Percentiles rank a stretch among this genome's conserved stretches.
These are phyloP conservation scores for Nakazawaea wyomingensis DNA, from an alignment of 805 yeast genomes.

Conservation along the genomic window DNA sequence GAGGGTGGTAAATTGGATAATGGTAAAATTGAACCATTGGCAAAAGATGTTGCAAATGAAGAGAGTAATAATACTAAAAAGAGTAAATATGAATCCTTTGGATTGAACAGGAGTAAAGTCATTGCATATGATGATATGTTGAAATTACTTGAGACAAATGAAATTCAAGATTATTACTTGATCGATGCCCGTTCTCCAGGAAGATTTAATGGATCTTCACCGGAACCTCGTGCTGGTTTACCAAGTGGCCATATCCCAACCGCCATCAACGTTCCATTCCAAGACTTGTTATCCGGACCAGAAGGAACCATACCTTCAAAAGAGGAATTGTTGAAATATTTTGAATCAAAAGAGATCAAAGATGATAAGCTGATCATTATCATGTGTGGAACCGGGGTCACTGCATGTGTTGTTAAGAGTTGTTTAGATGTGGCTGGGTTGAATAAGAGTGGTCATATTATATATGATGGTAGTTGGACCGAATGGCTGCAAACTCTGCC, in stretches of 20 bases:
- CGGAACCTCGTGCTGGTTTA: slow-evolving; percentile 87
- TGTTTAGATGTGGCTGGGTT: slow-evolving; percentile 60
- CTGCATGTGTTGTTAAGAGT: slow-evolving; percentile 81
- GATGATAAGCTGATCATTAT: slow-evolving; percentile 65
- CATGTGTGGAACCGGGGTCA: slow-evolving; percentile 96
- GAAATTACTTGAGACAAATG: slow-evolving; percentile 46
- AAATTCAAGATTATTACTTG: slow-evolving; percentile 43
- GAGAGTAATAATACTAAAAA: slow-evolving; percentile 10
- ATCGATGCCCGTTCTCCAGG: slow-evolving; percentile 80
- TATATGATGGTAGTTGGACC: slow-evolving; percentile 87
- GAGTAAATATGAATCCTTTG: slow-evolving; percentile 29
- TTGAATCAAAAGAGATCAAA: slow-evolving; percentile 36
- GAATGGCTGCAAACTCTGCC: slow-evolving; percentile 84
- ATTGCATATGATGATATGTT: slow-evolving; percentile 63
- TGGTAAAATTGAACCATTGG: slow-evolving; percentile 19
- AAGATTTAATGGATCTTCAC: slow-evolving; percentile 72
- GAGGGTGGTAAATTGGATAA: slow-evolving; percentile 15
- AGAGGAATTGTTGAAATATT: slow-evolving; percentile 39
- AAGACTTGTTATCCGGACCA: slow-evolving; percentile 44
- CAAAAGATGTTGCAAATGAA: no score
- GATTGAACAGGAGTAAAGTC: slow-evolving; percentile 43
- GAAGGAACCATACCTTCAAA: slow-evolving; percentile 43
- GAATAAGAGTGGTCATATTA: slow-evolving; percentile 38
- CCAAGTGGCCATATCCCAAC: slow-evolving; percentile 89
- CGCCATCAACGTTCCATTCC: slow-evolving; percentile 71